Evolutionary conservation across 2,329 filamentous ascomycete genomes (phyloP).

Genomic region (Chrysoporthe cubensis): DNA sequence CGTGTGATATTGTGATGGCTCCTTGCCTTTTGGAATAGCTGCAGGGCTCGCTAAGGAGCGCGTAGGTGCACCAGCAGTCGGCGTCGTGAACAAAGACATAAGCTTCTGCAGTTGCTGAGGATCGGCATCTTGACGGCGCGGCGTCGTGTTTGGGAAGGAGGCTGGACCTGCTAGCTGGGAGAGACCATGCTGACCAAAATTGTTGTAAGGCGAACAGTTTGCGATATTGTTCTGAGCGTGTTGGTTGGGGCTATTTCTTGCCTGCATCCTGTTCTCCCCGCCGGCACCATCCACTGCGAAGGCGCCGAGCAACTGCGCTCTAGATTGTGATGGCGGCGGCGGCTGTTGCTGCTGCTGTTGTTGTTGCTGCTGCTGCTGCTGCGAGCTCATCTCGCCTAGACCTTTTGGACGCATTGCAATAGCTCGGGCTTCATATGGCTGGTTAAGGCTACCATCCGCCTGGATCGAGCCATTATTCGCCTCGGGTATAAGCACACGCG

Average conservation of each 20-base stretch:
- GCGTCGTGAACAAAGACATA: constrained; percentile 67
- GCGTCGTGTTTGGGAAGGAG: constrained; percentile 35
- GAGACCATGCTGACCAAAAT: constrained; percentile 27
- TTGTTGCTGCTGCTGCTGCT: neutral
- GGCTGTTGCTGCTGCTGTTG: too few relatives aligned
- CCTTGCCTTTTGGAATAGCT: constrained; percentile 39
- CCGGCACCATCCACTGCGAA: constrained; percentile 14
- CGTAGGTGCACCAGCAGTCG: constrained; percentile 35
- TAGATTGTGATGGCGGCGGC: neutral
- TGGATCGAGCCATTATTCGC: constrained; percentile 39
- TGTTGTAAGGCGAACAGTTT: constrained; percentile 17
- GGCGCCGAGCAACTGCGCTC: neutral
- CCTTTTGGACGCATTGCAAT: constrained; percentile 18
- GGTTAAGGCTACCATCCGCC: constrained; percentile 35
- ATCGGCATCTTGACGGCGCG: constrained; percentile 42
- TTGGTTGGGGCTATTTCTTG: neutral
- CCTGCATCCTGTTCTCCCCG: constrained; percentile 10
- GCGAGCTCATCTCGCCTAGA: neutral
- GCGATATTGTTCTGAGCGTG: neutral
- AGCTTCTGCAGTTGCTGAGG: constrained; percentile 51
- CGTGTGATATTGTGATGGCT: constrained; percentile 34
- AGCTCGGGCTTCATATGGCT: constrained; percentile 21
- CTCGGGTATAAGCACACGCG: constrained; percentile 34
- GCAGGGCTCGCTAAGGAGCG: constrained; percentile 24
- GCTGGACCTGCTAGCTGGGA: constrained; percentile 36